Percentiles rank a stretch among this genome's conserved stretches.
Conservation (phyloP, 202 grass and related monocot genomes). For the Schoenoplectus triqueter region DNA sequence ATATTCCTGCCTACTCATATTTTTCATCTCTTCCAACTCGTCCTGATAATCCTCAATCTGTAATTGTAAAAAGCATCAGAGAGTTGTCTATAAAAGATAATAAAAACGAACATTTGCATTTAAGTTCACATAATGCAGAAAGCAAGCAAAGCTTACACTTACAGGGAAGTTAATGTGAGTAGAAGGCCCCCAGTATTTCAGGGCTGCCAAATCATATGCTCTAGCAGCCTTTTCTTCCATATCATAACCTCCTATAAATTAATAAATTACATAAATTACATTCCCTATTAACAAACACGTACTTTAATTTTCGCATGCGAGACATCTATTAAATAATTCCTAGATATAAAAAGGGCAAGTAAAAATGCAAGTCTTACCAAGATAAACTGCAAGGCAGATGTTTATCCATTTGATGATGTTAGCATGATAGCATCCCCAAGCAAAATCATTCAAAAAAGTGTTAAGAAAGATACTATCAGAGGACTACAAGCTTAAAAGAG, state of each 20-base stretch:
- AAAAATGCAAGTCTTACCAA: constrained; percentile 55
- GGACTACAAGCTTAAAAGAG: not conserved
- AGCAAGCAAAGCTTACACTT: constrained; percentile 39
- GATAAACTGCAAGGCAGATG: constrained; percentile 71
- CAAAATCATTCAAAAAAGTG: constrained; percentile 24
- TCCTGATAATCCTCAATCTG: constrained; percentile 90
- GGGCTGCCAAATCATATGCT: constrained; percentile 92
- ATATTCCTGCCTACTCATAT: constrained; percentile 94
- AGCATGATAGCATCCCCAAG: constrained; percentile 33
- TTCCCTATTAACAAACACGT: constrained; percentile 32
- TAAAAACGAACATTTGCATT: constrained; percentile 4
- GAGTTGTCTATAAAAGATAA: not conserved
- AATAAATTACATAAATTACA: not conserved
- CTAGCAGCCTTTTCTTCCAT: constrained; percentile 99
- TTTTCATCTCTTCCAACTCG: constrained; percentile 95
- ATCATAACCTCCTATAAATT: constrained; percentile 77
- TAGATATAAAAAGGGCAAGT: not conserved
- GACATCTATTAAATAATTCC: constrained; percentile 22
- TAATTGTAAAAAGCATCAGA: not conserved
- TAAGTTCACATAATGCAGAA: not conserved
- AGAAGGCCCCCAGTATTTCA: constrained; percentile 94
- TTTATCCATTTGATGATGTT: constrained; percentile 28
- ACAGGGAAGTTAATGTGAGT: constrained; percentile 99
- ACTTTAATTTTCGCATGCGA: constrained; percentile 12
- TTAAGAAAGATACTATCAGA: not conserved